Evolutionary conservation across 805 yeast genomes (phyloP).

Genomic region (Metschnikowia lunata): DNA sequence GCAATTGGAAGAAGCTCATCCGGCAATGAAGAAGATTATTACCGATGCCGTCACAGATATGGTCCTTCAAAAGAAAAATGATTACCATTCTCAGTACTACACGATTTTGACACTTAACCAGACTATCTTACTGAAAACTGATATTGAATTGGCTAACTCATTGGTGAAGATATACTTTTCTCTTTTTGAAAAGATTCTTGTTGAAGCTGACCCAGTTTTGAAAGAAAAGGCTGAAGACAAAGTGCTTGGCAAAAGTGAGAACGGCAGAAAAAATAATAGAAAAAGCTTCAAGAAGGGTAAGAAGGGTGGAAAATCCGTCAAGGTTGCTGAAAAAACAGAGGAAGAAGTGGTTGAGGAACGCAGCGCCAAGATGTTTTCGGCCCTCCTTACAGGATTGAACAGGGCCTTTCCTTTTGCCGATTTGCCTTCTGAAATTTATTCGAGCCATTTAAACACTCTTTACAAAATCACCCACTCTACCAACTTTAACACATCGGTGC

Average conservation of each 20-base stretch:
- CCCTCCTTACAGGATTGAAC: constrained; percentile 88
- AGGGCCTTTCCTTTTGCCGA: constrained; percentile 92
- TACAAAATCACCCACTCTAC: constrained; percentile 91
- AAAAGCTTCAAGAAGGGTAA: constrained; percentile 77
- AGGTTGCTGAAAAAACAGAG: constrained; percentile 54
- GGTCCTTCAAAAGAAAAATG: constrained; percentile 67
- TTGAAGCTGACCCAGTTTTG: constrained; percentile 55
- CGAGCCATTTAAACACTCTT: constrained; percentile 74
- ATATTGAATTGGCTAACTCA: constrained; percentile 75
- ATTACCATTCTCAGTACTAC: constrained; percentile 85
- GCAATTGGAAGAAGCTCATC: constrained; percentile 84
- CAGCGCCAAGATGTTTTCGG: constrained; percentile 79
- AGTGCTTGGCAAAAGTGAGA: constrained; percentile 50
- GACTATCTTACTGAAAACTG: constrained; percentile 77
- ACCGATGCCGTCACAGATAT: constrained; percentile 78
- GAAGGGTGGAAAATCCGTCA: constrained; percentile 82
- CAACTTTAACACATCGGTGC: constrained; percentile 90
- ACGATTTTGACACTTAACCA: constrained; percentile 86
- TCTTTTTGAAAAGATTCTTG: constrained; percentile 75
- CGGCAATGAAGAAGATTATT: constrained; percentile 86
- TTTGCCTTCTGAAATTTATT: constrained; percentile 64
- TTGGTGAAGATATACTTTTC: constrained; percentile 82
- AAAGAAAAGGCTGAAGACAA: constrained; percentile 35
- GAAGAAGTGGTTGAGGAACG: constrained; percentile 70
- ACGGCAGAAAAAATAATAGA: constrained; percentile 51